Base-by-base conservation (phyloP, 352 stramenopile genomes). In the Phytopythium vexans region DNA sequence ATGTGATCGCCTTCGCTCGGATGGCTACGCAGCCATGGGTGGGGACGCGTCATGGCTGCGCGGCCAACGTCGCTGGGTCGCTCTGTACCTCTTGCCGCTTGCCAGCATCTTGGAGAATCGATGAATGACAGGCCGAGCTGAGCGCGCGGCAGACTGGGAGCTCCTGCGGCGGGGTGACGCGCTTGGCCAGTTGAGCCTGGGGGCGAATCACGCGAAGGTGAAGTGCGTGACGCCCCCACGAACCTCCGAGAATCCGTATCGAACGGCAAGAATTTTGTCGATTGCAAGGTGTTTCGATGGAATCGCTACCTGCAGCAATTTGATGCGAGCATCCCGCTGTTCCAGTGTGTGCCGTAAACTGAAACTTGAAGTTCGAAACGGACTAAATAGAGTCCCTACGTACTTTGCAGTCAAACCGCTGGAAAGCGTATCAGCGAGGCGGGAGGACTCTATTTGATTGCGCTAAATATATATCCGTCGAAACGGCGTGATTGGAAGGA, bases 51-150 rank as follows among this genome's bases (percentile, higher is more conserved):
- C 12, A 34, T 31, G 1, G 33, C 34, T 37, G 37, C 41, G 62
- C 63, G 21, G 21, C 21, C 21, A 27, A 27, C 21, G 21, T 27
- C 21, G 21, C 21, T 2, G 21, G 2, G 21, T 27, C 21, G 21
- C 21, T 27, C 21, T 27, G 7, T 11, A 75, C 66, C 52, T 69
- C 43, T 69, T 72, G 59, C 49, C 27, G 46, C 46, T 62, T 72
- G 63, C 50, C 55, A 75, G 35, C 66, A 75, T 75, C n/a, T 59
- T 41, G 41, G 60, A 39, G 53, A 69, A 70, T 60, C 62, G 55
- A 32, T 33, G 50, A 75, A 43, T 75, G 66, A 64, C 21, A 27
- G 21, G 21, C 21, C 21, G 56, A 32, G 21, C 8, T 8, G 15
- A 15, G 15, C 27, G 44, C 44, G 4, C 4, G 21, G 47, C 6